Evolutionary conservation across 1,284 basidiomycete species (phyloP).

Genomic region (Leucoagaricus sp.): DNA sequence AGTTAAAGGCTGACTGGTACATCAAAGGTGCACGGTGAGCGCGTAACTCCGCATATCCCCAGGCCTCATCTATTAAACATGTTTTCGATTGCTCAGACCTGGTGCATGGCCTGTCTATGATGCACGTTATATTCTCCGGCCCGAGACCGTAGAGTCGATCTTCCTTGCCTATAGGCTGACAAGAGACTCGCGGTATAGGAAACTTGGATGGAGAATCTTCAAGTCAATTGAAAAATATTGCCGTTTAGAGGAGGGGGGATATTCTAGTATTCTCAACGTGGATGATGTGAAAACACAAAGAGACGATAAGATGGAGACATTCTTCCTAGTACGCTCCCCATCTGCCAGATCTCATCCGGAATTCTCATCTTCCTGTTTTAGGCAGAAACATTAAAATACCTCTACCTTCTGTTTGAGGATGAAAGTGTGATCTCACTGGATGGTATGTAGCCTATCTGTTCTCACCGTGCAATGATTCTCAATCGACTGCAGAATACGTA

Average conservation of each 20-base stretch:
- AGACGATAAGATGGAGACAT: conserved; percentile 96
- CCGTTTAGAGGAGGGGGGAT: conserved; percentile 77
- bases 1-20: conserved; percentile 74
- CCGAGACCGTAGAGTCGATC: conserved; percentile 94
- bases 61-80: neutral
- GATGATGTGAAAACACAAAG: conserved; percentile 65
- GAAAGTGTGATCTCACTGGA: conserved; percentile 72
- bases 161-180: conserved; percentile 90
- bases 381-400: conserved; percentile 94
- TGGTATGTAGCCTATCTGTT: conserved; percentile 47
- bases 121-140: conserved; percentile 89
- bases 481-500: conserved; percentile 67
- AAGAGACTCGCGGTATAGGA: conserved; percentile 81
- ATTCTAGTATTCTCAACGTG: conserved; percentile 86
- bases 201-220: conserved; percentile 91
- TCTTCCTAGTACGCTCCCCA: conserved; percentile 72
- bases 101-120: conserved; percentile 64
- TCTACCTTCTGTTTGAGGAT: conserved; percentile 91
- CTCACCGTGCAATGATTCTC: neutral
- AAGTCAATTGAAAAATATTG: conserved; percentile 88
- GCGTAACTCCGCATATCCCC: neutral
- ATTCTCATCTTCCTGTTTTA: conserved; percentile 25
- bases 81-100: conserved; percentile 34
- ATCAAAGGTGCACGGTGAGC: conserved; percentile 72
- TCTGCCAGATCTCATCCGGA: neutral